Conservation (phyloP, 2,329 filamentous ascomycete genomes). For the Fusarium nygamai region DNA sequence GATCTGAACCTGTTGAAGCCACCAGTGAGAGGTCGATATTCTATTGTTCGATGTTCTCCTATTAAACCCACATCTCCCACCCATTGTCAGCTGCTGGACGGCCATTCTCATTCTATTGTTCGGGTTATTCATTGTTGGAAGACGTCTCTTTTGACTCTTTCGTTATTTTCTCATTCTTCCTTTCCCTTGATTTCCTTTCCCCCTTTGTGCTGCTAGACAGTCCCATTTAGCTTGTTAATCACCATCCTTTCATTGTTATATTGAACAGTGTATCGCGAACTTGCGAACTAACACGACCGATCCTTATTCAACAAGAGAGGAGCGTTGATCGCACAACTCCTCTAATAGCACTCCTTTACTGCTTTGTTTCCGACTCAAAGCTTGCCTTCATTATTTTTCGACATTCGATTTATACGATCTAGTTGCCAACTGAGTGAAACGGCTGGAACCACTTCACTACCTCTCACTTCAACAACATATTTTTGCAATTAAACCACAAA, state of each 20-base stretch:
- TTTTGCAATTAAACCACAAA: constrained; percentile 20
- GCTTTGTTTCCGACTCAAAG: constrained; percentile 17
- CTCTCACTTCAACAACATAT: constrained; percentile 29
- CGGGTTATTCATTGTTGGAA: constrained; percentile 40
- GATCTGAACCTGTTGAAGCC: constrained; percentile 29
- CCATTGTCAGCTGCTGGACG: constrained; percentile 35
- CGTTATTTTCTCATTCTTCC: constrained; percentile 39
- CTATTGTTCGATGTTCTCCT: constrained; percentile 41
- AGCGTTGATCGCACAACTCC: constrained; percentile 47
- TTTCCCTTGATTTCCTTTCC: constrained; percentile 31
- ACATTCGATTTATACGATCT: constrained; percentile 34
- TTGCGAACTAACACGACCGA: constrained; percentile 20
- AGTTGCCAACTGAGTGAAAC: constrained; percentile 38
- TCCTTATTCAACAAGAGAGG: constrained; percentile 42
- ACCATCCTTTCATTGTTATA: constrained; percentile 37
- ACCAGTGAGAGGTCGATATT: constrained; percentile 34
- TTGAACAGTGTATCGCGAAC: constrained; percentile 29
- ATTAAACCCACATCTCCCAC: constrained; percentile 41
- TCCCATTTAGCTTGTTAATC: constrained; percentile 37
- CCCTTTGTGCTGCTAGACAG: constrained; percentile 41
- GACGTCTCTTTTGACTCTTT: constrained; percentile 39
- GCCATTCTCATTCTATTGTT: constrained; percentile 43
- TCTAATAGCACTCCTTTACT: constrained; percentile 39
- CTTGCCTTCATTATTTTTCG: constrained; percentile 23
- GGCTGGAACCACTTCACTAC: constrained; percentile 45